Evolutionary conservation across 1,284 basidiomycete genomes (phyloP).

Genomic region (Malassezia globosa): DNA sequence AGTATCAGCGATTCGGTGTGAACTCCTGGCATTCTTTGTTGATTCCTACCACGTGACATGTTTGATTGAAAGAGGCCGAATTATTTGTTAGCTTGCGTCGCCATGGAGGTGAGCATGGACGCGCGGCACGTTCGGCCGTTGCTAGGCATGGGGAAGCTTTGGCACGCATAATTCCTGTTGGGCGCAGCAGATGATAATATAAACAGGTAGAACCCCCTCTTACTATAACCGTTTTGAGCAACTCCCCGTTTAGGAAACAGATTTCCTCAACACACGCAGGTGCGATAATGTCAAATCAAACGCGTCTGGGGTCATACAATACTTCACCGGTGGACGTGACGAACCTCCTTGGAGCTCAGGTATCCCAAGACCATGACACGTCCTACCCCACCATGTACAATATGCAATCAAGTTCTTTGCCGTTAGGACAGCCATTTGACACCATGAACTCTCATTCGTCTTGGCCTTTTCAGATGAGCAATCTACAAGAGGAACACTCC

Average conservation of each 20-base stretch:
- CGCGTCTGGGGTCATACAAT: not conserved
- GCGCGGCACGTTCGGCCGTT: not conserved
- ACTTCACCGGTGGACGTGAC: slow-evolving; percentile 11
- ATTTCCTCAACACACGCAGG: not conserved
- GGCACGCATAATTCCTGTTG: not conserved
- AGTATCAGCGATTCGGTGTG: no score
- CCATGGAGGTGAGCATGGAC: not conserved
- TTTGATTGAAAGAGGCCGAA: no score
- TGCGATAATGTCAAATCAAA: slow-evolving; percentile 7
- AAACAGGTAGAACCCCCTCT: not conserved
- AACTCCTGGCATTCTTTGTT: no score
- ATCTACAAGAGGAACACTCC: not conserved
- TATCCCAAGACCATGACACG: slow-evolving; percentile 1
- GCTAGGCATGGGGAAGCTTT: no score
- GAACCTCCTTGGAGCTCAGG: slow-evolving; percentile 3
- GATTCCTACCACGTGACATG: no score
- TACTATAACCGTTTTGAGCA: not conserved
- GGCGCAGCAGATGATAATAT: not conserved
- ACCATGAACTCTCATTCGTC: not conserved
- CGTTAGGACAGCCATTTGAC: slow-evolving; percentile 22
- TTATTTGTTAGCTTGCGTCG: no score
- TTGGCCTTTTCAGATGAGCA: slow-evolving; percentile 7
- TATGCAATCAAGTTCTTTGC: slow-evolving; percentile 30
- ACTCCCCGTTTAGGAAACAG: slow-evolving; percentile 10
- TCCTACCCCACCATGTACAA: slow-evolving; percentile 25